Conservation (phyloP, 768 basidiomycete species). For the Leucocoprinus sp. region DNA sequence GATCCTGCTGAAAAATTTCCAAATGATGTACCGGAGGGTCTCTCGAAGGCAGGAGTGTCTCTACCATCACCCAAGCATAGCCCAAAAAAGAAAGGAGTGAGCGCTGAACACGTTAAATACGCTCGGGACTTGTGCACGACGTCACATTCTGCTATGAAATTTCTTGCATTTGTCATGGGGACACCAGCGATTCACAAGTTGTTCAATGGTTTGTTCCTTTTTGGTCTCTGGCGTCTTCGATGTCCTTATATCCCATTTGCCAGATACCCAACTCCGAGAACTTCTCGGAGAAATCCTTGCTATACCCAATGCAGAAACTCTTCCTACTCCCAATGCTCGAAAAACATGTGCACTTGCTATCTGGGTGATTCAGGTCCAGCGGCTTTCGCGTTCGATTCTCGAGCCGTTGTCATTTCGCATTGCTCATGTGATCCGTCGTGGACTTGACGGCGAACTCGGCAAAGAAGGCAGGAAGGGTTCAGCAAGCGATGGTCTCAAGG, state of each 20-base stretch:
- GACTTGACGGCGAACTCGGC: conserved; percentile 76
- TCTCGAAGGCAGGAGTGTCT: conserved; percentile 17
- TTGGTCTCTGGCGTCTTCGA: conserved; percentile 11
- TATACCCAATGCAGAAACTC: conserved; percentile 58
- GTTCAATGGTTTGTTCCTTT: conserved; percentile 45
- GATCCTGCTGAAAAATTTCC: conserved; percentile 35
- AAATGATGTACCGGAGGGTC: conserved; percentile 17
- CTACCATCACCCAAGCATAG: conserved; percentile 67
- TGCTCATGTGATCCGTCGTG: conserved; percentile 62
- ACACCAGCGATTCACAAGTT: conserved; percentile 48
- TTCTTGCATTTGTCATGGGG: conserved; percentile 54
- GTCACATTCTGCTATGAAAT: conserved; percentile 59
- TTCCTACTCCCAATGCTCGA: conserved; percentile 80
- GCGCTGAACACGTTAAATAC: conserved; percentile 68
- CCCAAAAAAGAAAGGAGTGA: conserved; percentile 63
- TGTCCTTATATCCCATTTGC: conserved; percentile 5
- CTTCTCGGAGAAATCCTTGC: conserved; percentile 60
- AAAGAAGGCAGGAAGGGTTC: conserved; percentile 88
- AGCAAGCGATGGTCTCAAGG: conserved; percentile 70
- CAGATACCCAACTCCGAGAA: conserved; percentile 50
- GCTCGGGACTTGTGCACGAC: conserved; percentile 74
- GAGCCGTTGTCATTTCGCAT: conserved; percentile 59
- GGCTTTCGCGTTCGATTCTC: conserved; percentile 56
- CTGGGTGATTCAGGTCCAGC: conserved; percentile 64
- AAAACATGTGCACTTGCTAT: conserved; percentile 78